phyloP scores from a whole-genome alignment of 805 yeast genomes.

The Metschnikowia reukaufii region DNA sequence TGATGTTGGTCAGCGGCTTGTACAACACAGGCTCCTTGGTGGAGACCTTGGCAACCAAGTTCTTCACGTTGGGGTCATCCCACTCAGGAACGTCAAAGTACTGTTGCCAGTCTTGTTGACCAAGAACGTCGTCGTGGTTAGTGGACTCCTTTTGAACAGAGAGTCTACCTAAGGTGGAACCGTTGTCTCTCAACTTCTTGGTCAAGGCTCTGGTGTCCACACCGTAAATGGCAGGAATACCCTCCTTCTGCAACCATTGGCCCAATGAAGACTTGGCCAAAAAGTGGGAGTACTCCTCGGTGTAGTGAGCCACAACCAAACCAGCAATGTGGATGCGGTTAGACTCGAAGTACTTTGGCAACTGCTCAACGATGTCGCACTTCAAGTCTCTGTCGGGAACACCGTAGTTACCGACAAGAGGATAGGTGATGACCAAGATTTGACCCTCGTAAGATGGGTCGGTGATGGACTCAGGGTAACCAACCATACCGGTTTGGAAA shows the following conservation, averaged over 20 bases:
- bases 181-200: constrained; percentile 86
- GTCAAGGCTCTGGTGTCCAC: constrained; percentile 96
- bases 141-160: constrained; percentile 53
- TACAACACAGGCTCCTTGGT: constrained; percentile 72
- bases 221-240: constrained; percentile 95
- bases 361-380: constrained; percentile 69
- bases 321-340: constrained; percentile 93
- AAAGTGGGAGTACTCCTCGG: constrained; percentile 93
- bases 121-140: constrained; percentile 32
- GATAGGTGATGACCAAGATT: constrained; percentile 93
- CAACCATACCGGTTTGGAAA: constrained; percentile 99
- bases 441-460: constrained; percentile 99
- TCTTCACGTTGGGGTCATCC: constrained; percentile 89
- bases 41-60: constrained; percentile 91
- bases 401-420: constrained; percentile 98
- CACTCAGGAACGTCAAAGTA: constrained; percentile 78
- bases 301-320: constrained; percentile 92
- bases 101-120: constrained; percentile 52
- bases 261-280: constrained; percentile 92
- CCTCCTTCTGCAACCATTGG: constrained; percentile 87
- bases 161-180: constrained; percentile 91
- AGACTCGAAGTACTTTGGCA: constrained; percentile 94
- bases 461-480: constrained; percentile 96
- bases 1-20: constrained; percentile 60
- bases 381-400: constrained; percentile 81